Percentiles rank a stretch among this genome's conserved stretches.
These are phyloP conservation scores for Entamoeba moshkovskii DNA, from an alignment of 208 protist species.

Conservation along the genomic window DNA sequence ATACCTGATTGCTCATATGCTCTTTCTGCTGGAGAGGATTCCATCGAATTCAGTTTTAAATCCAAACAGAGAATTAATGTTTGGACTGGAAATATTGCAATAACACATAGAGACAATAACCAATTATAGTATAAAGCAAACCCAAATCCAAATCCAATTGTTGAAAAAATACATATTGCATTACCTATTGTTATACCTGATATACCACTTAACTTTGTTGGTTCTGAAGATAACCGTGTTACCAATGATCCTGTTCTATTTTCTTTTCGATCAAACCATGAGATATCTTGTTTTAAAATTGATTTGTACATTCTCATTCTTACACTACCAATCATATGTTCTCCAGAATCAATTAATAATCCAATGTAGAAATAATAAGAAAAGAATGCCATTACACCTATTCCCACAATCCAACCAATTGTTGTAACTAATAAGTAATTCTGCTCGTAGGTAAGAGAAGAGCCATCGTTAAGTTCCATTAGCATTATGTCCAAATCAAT, in stretches of 20 bases:
- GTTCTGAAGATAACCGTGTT: neutral
- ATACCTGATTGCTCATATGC: neutral
- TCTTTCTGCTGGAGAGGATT: neutral
- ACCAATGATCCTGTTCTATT: neutral
- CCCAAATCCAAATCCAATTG: neutral
- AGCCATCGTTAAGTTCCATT: neutral
- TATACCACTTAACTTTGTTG: neutral
- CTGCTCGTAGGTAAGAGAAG: no score
- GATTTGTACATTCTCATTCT: neutral
- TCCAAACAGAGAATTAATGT: neutral
- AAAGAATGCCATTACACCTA: neutral
- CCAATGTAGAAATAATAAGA: neutral
- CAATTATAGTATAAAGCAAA: neutral
- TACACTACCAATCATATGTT: neutral
- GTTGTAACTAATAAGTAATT: no score
- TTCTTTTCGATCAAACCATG: neutral
- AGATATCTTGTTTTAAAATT: neutral
- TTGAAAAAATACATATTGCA: neutral
- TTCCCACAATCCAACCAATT: neutral
- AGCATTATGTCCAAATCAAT: neutral
- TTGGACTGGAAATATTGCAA: neutral
- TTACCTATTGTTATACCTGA: neutral
- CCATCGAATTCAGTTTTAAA: neutral
- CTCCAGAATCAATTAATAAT: neutral
- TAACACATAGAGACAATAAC: neutral